Evolutionary conservation across 2,329 filamentous ascomycete species (phyloP).

Genomic region (Sodiomyces alkalinus): DNA sequence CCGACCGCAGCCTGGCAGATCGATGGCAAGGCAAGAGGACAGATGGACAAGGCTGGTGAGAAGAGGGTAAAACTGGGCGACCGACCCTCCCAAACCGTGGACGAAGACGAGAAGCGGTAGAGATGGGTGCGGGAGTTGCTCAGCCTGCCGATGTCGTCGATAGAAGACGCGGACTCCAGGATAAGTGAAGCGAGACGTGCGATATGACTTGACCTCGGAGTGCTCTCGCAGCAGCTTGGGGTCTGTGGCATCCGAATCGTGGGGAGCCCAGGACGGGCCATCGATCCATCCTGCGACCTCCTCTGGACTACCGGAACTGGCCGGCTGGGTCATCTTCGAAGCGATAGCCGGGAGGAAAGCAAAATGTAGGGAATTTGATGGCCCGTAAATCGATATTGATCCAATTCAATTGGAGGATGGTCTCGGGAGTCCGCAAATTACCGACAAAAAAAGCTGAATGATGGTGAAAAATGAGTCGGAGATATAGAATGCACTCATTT

Average conservation of each 20-base stretch:
- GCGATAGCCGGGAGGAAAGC: too few species aligned
- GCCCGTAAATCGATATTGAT: too few species aligned
- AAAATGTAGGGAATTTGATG: too few species aligned
- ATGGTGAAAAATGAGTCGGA: too few species aligned
- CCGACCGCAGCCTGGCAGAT: conserved; percentile 78
- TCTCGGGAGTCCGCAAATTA: too few species aligned
- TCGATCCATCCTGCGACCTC: conserved; percentile 4
- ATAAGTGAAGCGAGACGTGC: conserved; percentile 57
- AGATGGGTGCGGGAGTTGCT: conserved; percentile 60
- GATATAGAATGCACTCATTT: too few species aligned
- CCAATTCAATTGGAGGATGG: too few species aligned
- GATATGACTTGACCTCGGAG: conserved; percentile 56
- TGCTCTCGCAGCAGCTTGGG: conserved; percentile 68
- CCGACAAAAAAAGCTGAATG: too few species aligned
- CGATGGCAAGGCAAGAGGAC: conserved; percentile 73
- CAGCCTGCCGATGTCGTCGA: conserved; percentile 65
- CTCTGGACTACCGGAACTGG: too few species aligned
- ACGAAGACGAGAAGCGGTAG: conserved; percentile 77
- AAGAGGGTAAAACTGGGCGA: conserved; percentile 73
- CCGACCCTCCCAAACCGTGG: conserved; percentile 84
- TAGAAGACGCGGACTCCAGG: conserved; percentile 69
- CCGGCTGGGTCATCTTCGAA: too few species aligned
- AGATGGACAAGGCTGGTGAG: conserved; percentile 69
- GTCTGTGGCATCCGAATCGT: conserved; percentile 43
- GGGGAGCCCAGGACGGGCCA: conserved; percentile 3